Conservation (phyloP, 2,329 filamentous ascomycete species). For the Phoma sp. region DNA sequence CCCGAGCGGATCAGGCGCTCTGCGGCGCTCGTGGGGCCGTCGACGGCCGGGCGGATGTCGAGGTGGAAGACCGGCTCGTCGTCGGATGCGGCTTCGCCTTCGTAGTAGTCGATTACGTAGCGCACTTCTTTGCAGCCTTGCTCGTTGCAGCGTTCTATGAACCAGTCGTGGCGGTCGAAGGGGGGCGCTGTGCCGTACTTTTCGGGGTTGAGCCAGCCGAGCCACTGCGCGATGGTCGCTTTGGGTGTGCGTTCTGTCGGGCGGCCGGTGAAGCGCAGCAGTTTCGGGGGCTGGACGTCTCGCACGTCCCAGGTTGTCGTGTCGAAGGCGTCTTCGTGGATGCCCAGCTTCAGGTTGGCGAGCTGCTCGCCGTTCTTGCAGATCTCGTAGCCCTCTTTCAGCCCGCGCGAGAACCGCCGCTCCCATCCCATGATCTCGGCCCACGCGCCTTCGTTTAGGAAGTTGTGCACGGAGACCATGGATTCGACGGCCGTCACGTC, state of each 20-base stretch:
- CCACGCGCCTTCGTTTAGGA: conserved; percentile 97
- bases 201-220: conserved; percentile 79
- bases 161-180: conserved; percentile 98
- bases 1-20: conserved; percentile 89
- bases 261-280: conserved; percentile 87
- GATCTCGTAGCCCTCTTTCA: conserved; percentile 73
- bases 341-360: conserved; percentile 59
- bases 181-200: conserved; percentile 82
- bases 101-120: conserved; percentile 98
- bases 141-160: conserved; percentile 73
- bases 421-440: conserved; percentile 95
- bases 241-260: conserved; percentile 92
- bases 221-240: conserved; percentile 79
- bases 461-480: conserved; percentile 99
- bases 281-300: conserved; percentile 65
- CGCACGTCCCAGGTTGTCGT: conserved; percentile 44
- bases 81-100: conserved; percentile 77
- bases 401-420: conserved; percentile 77
- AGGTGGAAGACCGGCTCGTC: conserved; percentile 96
- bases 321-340: conserved; percentile 39
- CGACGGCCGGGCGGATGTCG: conserved; percentile 88
- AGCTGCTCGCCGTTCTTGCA: conserved; percentile 78
- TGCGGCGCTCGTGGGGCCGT: conserved; percentile 77
- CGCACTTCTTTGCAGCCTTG: conserved; percentile 78
- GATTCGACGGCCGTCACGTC: conserved; percentile 90